Evolutionary conservation across 2,329 filamentous ascomycete species (phyloP).

Genomic region (Tolypocladium sp.): DNA sequence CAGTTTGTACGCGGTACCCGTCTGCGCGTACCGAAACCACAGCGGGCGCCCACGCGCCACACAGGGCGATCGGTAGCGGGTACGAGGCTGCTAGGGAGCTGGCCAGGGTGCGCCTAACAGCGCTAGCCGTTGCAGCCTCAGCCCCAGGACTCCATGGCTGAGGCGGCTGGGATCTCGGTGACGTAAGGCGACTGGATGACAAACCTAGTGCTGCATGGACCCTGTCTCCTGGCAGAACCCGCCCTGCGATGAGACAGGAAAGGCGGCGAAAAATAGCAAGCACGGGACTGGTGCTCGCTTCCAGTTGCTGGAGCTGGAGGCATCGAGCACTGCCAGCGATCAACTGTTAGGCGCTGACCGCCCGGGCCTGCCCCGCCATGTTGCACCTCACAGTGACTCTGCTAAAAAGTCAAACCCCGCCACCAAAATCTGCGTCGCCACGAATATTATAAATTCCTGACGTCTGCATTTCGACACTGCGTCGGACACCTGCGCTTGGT

Average conservation of each 20-base stretch:
- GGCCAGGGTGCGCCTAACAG: background rate
- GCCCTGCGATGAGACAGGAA: background rate
- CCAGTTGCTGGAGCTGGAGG: background rate
- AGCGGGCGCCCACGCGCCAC: background rate
- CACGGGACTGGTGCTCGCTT: background rate
- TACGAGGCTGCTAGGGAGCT: background rate
- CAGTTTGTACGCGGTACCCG: background rate
- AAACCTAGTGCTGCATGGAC: background rate
- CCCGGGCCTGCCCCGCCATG: background rate
- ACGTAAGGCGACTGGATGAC: conserved; percentile 1
- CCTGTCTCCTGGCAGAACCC: background rate
- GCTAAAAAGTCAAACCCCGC: conserved; percentile 8
- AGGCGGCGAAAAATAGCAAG: background rate
- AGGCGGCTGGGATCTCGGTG: background rate
- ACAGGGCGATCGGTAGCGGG: background rate
- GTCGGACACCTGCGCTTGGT: background rate
- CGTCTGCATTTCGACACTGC: background rate
- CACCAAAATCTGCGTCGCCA: conserved; percentile 15
- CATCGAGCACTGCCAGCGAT: background rate
- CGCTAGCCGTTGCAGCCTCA: background rate
- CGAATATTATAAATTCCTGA: conserved; percentile 12
- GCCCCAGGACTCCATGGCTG: background rate
- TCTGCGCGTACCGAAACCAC: background rate
- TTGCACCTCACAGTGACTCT: background rate
- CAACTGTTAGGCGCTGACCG: background rate